Percentiles rank a stretch among this genome's conserved stretches.
Conservation (phyloP, 345 rosid genomes). For the Iberis pinnata region DNA sequence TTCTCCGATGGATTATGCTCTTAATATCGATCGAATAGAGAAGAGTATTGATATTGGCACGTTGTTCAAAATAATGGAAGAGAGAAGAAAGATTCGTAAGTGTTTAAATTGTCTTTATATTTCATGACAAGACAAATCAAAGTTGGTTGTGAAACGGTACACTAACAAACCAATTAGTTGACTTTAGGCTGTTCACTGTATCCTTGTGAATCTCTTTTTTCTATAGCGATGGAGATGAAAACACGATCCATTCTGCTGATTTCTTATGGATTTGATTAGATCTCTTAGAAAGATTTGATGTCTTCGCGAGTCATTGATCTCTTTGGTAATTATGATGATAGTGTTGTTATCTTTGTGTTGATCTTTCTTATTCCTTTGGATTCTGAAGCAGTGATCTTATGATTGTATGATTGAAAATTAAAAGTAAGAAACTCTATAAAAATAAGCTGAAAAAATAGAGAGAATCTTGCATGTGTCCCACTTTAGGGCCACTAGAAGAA, state of each 20-base stretch:
- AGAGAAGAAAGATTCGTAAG: slow-evolving; percentile 5
- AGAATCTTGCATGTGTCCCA: slow-evolving; percentile 27
- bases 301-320: slow-evolving; percentile 5
- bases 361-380: slow-evolving; percentile 3
- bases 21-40: not conserved
- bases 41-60: slow-evolving; percentile 4
- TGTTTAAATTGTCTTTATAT: slow-evolving; percentile 23
- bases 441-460: slow-evolving; percentile 6
- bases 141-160: slow-evolving; percentile 25
- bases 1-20: not conserved
- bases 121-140: slow-evolving; percentile 25
- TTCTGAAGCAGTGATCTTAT: slow-evolving; percentile 6
- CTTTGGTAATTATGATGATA: slow-evolving; percentile 8
- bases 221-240: not conserved
- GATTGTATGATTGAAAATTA: not conserved
- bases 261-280: too few species aligned
- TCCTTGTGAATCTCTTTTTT: slow-evolving; percentile 16
- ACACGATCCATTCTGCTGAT: not conserved
- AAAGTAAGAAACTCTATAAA: not conserved
- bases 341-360: not conserved
- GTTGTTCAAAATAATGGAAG: slow-evolving; percentile 21
- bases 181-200: slow-evolving; percentile 26
- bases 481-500: not conserved
- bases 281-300: not conserved
- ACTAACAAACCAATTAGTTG: slow-evolving; percentile 19